phyloP scores from a whole-genome alignment of 148 eudicot genomes.

The Dysphania ambrosioides region DNA sequence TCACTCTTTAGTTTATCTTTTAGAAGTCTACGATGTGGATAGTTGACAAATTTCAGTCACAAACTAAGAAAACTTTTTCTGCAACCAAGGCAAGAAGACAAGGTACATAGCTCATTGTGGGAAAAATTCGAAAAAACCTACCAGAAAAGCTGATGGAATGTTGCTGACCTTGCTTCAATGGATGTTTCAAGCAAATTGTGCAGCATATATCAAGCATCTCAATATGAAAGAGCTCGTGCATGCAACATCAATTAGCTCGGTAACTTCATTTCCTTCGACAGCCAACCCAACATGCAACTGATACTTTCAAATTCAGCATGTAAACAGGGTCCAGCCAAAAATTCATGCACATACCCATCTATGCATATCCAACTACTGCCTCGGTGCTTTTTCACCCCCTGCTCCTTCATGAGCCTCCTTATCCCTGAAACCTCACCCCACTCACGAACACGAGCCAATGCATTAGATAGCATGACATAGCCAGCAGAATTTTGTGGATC shows the following conservation, averaged over 20 bases:
- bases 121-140: background rate
- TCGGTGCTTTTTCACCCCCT: conserved; percentile 59
- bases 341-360: conserved; percentile 55
- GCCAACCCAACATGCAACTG: conserved; percentile 35
- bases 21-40: background rate
- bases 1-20: background rate
- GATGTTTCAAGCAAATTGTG: background rate
- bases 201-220: conserved; percentile 4
- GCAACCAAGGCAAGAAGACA: background rate
- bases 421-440: conserved; percentile 63
- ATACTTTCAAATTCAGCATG: conserved; percentile 39
- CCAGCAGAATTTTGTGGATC: conserved; percentile 79
- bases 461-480: conserved; percentile 75
- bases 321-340: conserved; percentile 51
- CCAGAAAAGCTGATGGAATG: background rate
- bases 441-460: conserved; percentile 51
- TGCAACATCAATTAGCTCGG: conserved; percentile 17
- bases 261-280: conserved; percentile 55
- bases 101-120: background rate
- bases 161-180: background rate
- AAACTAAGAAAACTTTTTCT: background rate
- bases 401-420: conserved; percentile 60
- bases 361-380: conserved; percentile 72
- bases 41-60: background rate
- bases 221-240: background rate